Evolutionary conservation across 345 rosid species (phyloP).

Genomic region (Crucihimalaya himalaica): DNA sequence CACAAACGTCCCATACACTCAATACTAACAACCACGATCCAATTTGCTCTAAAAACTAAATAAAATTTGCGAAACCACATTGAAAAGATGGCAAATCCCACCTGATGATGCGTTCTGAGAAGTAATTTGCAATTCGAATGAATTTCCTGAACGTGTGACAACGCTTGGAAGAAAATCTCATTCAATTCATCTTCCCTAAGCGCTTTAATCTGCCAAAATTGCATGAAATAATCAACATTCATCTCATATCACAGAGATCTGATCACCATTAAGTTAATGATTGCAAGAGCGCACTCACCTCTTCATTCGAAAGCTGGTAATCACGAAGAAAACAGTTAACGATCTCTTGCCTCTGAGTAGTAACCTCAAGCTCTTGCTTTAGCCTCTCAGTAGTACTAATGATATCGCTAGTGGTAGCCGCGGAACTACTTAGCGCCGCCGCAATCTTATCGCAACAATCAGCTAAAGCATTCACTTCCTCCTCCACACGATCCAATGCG

Average conservation of each 20-base stretch:
- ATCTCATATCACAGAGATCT: slow-evolving; percentile 5
- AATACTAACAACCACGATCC: slow-evolving; percentile 13
- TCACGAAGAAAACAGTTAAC: slow-evolving; percentile 93
- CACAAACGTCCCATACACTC: slow-evolving; percentile 12
- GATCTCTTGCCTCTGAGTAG: slow-evolving; percentile 90
- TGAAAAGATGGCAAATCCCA: slow-evolving; percentile 11
- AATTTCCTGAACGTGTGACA: slow-evolving; percentile 92
- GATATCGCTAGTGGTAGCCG: slow-evolving; percentile 85
- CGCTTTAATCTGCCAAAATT: slow-evolving; percentile 65
- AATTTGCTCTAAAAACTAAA: not conserved
- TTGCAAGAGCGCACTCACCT: slow-evolving; percentile 51
- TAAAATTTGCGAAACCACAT: not conserved
- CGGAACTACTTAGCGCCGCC: slow-evolving; percentile 78
- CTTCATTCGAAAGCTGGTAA: slow-evolving; percentile 88
- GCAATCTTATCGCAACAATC: slow-evolving; percentile 97
- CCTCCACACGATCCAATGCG: slow-evolving; percentile 92
- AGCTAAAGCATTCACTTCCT: slow-evolving; percentile 83
- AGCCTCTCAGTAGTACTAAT: slow-evolving; percentile 92
- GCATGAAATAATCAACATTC: slow-evolving; percentile 4
- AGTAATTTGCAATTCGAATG: slow-evolving; percentile 94
- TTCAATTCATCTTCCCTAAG: slow-evolving; percentile 84
- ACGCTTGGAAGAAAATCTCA: slow-evolving; percentile 89
- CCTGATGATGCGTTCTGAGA: slow-evolving; percentile 97
- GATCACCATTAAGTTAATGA: slow-evolving; percentile 3
- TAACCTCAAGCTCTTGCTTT: slow-evolving; percentile 84